These are phyloP conservation scores for Eremothecium gossypii DNA, from an alignment of 1,139 yeast genomes.

Conservation along the genomic window DNA sequence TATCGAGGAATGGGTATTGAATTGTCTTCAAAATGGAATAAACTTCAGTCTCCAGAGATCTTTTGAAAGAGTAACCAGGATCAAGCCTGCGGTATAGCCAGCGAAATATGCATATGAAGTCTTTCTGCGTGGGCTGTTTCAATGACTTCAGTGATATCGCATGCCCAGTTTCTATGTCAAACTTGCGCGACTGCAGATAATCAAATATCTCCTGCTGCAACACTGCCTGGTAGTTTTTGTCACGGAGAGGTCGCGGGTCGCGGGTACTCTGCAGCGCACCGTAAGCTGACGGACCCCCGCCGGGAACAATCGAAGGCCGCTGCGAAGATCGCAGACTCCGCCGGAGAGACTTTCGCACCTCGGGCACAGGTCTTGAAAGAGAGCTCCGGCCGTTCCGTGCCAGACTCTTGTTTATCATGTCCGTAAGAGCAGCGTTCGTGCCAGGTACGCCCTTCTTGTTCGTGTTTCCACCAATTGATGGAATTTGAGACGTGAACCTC, in stretches of 20 bases:
- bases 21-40: conserved; percentile 54
- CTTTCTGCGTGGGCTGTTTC: conserved; percentile 79
- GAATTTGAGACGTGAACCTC: conserved; percentile 20
- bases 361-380: conserved; percentile 1
- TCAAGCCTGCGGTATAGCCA: conserved; percentile 71
- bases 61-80: conserved; percentile 65
- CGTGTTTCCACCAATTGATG: conserved; percentile 6
- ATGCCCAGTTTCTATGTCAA: conserved; percentile 67
- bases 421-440: conserved; percentile 11
- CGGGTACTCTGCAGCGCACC: conserved; percentile 16
- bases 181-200: conserved; percentile 52
- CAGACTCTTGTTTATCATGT: conserved; percentile 22
- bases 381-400: conserved; percentile 11
- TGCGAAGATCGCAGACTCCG: conserved; percentile 10
- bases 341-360: conserved; percentile 4
- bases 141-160: conserved; percentile 58
- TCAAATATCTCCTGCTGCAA: conserved; percentile 61
- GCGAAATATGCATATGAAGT: conserved; percentile 68
- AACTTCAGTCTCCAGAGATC: conserved; percentile 68
- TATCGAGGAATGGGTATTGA: conserved; percentile 72
- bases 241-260: conserved; percentile 76
- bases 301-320: conserved; percentile 8
- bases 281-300: background rate
- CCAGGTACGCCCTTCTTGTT: background rate
- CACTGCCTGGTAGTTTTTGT: conserved; percentile 53